Conservation (phyloP, 495 filamentous ascomycete genomes). For the Jackrogersella minutella region DNA sequence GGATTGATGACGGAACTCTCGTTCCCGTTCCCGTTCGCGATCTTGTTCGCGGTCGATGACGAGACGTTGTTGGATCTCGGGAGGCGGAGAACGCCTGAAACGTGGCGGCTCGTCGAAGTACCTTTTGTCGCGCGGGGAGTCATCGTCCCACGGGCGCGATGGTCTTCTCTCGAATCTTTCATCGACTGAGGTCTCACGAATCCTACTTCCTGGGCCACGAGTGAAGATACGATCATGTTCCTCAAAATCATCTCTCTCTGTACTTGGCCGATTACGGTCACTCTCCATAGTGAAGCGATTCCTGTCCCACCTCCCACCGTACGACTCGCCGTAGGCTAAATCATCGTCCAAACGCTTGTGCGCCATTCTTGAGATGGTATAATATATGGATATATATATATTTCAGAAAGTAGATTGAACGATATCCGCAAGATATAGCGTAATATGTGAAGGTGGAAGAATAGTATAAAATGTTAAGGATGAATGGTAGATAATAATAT, state of each 20-base stretch:
- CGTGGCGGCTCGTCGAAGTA: conserved; percentile 51
- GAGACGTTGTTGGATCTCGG: conserved; percentile 46
- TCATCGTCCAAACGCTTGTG: conserved; percentile 48
- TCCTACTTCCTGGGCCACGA: conserved; percentile 22
- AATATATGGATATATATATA: not conserved
- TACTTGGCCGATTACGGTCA: conserved; percentile 26
- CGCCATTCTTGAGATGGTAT: conserved; percentile 29
- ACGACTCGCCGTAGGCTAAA: conserved; percentile 44
- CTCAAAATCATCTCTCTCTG: conserved; percentile 46
- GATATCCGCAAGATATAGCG: not conserved
- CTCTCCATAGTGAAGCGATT: conserved; percentile 48
- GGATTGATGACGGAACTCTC: conserved; percentile 47
- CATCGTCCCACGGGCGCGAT: conserved; percentile 49
- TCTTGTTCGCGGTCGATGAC: conserved; percentile 47
- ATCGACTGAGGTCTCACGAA: conserved; percentile 45
- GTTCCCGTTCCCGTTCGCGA: conserved; percentile 43
- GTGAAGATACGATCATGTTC: conserved; percentile 47
- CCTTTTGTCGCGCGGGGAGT: conserved; percentile 47
- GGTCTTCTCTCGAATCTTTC: conserved; percentile 46
- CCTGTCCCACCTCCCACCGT: conserved; percentile 54
- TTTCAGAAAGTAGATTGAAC: not conserved
- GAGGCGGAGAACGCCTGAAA: conserved; percentile 42
- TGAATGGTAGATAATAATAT: conserved; percentile 4
- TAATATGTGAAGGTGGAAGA: conserved; percentile 3
- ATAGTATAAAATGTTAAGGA: not conserved